These are phyloP conservation scores for Hanseniaspora clermontiae DNA, from an alignment of 805 yeast genomes.

Conservation along the genomic window DNA sequence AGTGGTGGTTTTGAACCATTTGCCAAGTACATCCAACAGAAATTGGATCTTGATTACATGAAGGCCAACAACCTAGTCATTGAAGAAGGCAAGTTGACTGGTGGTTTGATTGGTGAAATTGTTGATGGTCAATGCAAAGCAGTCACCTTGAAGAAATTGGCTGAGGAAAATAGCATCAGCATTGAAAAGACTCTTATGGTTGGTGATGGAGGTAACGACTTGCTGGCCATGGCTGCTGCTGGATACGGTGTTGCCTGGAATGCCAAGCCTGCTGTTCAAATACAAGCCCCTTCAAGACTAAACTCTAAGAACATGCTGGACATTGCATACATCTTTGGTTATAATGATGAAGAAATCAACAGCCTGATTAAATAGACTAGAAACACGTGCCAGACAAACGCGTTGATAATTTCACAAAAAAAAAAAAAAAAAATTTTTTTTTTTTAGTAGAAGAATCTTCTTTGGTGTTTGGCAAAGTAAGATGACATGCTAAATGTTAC, in stretches of 20 bases:
- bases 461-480: no score
- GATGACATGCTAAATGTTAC: no score
- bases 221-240: constrained; percentile 80
- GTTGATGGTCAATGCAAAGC: constrained; percentile 85
- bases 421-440: not conserved
- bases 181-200: constrained; percentile 57
- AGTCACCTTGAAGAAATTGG: constrained; percentile 48
- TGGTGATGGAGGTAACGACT: constrained; percentile 96
- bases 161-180: constrained; percentile 36
- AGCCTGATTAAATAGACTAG: not conserved
- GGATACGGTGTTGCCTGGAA: constrained; percentile 96
- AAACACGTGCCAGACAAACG: not conserved
- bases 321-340: constrained; percentile 67
- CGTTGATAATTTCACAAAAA: not conserved
- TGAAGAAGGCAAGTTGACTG: constrained; percentile 43
- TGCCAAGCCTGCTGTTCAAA: constrained; percentile 88
- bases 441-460: no score
- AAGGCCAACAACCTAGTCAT: constrained; percentile 62
- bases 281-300: constrained; percentile 65
- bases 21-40: constrained; percentile 59
- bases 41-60: constrained; percentile 70
- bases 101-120: constrained; percentile 63
- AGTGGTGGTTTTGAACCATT: constrained; percentile 92
- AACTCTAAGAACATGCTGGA: constrained; percentile 66
- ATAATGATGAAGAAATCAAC: constrained; percentile 7